phyloP scores from a whole-genome alignment of 768 basidiomycete species.

The Rhodotorula toruloides region DNA sequence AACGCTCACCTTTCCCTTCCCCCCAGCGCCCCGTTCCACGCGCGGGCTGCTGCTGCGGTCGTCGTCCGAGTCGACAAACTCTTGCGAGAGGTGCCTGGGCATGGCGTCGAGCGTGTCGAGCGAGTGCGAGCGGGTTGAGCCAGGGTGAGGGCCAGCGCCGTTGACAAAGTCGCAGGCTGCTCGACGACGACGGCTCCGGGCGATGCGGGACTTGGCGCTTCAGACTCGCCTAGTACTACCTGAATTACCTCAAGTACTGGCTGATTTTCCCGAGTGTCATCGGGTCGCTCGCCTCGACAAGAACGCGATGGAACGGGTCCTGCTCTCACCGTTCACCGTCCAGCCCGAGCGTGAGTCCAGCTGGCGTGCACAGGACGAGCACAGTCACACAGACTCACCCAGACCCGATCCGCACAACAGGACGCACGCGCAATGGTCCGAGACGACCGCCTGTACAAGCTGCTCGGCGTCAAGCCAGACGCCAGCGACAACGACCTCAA shows the following conservation, averaged over 20 bases:
- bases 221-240: no score
- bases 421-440: conserved; percentile 41
- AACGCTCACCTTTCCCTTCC: not conserved
- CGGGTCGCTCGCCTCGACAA: no score
- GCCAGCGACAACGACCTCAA: conserved; percentile 82
- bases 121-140: not conserved
- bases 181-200: no score
- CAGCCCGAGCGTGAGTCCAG: not conserved
- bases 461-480: conserved; percentile 73
- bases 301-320: no score
- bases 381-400: not conserved
- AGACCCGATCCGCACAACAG: not conserved
- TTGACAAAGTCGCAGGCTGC: not conserved
- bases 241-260: no score
- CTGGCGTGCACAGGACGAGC: not conserved
- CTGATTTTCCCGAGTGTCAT: no score
- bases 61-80: conserved; percentile 15
- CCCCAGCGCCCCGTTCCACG: not conserved
- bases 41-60: conserved; percentile 1
- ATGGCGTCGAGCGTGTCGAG: not conserved
- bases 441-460: conserved; percentile 56
- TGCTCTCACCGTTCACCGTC: no score
- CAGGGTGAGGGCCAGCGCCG: no score
- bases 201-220: no score
- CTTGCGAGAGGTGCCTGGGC: conserved; percentile 3